Conservation (phyloP, 768 basidiomycete species). For the Agaricus sinodeliciosus region DNA sequence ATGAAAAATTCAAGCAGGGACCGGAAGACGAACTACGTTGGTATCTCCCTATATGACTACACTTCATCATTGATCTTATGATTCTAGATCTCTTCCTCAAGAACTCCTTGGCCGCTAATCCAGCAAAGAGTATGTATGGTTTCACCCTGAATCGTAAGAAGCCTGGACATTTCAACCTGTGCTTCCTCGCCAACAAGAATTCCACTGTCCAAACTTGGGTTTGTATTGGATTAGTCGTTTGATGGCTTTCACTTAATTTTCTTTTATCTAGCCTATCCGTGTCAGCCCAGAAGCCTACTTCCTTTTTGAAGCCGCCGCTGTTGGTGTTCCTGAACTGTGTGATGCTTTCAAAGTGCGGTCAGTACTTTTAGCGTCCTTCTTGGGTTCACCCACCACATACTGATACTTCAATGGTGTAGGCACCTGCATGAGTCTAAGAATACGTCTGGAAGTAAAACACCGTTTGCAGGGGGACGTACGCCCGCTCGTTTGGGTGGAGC, state of each 20-base stretch:
- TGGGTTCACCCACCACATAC: not conserved
- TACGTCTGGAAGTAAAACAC: conserved; percentile 66
- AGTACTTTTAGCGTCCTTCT: conserved; percentile 12
- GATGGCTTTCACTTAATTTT: conserved; percentile 6
- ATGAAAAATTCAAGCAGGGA: conserved; percentile 91
- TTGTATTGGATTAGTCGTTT: conserved; percentile 20
- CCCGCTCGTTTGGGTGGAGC: conserved; percentile 69
- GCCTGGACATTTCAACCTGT: conserved; percentile 90
- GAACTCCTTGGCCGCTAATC: conserved; percentile 89
- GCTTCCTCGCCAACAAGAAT: conserved; percentile 90
- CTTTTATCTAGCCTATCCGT: conserved; percentile 61
- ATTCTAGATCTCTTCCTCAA: conserved; percentile 74
- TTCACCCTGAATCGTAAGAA: conserved; percentile 86
- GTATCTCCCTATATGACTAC: conserved; percentile 26
- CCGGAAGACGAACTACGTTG: conserved; percentile 86
- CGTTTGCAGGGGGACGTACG: conserved; percentile 71
- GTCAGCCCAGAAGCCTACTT: conserved; percentile 86
- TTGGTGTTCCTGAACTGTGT: conserved; percentile 88
- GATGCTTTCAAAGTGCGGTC: conserved; percentile 94
- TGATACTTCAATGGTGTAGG: conserved; percentile 26
- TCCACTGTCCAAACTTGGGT: conserved; percentile 92
- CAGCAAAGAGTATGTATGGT: conserved; percentile 91
- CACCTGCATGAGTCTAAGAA: conserved; percentile 75
- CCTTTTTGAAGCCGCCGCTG: conserved; percentile 84
- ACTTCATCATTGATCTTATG: not conserved